Conservation (phyloP, 2,329 filamentous ascomycete species). For the Aureobasidium musti region DNA sequence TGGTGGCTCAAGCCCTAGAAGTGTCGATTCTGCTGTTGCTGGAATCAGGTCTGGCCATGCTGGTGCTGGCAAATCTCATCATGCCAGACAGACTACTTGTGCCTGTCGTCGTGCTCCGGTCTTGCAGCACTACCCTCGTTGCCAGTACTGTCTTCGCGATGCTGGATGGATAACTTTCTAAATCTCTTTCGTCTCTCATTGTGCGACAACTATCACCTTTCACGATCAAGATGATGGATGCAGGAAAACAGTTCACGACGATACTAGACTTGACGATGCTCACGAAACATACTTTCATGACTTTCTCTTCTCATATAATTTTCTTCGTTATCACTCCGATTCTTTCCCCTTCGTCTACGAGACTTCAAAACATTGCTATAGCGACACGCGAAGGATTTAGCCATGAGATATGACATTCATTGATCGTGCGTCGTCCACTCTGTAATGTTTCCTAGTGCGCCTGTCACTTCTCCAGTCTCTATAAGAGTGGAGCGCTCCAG, state of each 20-base stretch:
- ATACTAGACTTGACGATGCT: conserved; percentile 12
- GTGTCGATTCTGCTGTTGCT: conserved; percentile 23
- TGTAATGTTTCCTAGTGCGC: too few relatives aligned
- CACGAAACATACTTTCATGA: neutral
- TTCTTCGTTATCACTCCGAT: neutral
- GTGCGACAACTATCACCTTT: neutral
- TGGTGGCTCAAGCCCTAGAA: conserved; percentile 13
- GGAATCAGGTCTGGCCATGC: neutral
- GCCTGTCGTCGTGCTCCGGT: conserved; percentile 13
- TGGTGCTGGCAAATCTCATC: neutral
- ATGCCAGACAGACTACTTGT: conserved; percentile 8
- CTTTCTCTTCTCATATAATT: neutral
- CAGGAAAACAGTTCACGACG: neutral
- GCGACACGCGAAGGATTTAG: neutral
- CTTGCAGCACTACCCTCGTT: conserved; percentile 11
- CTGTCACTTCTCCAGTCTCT: too few relatives aligned
- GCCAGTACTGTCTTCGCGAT: conserved; percentile 20
- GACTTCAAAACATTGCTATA: conserved; percentile 3
- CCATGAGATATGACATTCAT: neutral
- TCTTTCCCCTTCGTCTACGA: neutral
- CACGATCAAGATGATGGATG: too few relatives aligned
- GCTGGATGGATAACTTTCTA: conserved; percentile 18
- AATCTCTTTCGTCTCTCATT: neutral
- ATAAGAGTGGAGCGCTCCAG: too few relatives aligned
- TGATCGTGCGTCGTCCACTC: too few relatives aligned